Evolutionary conservation across 805 yeast species (phyloP).

Genomic region (Yamadazyma endophytica): DNA sequence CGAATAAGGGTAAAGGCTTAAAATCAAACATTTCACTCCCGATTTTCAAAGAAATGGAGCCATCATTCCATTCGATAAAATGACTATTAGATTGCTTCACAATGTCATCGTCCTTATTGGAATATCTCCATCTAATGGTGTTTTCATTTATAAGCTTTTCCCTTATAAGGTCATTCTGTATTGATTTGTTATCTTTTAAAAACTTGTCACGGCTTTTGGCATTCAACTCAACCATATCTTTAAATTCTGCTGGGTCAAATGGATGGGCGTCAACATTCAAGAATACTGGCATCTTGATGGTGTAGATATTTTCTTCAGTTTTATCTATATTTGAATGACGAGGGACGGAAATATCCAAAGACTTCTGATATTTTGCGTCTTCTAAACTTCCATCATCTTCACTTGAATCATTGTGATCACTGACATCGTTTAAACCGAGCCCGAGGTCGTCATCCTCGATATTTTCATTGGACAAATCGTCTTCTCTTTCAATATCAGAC

Average conservation of each 20-base stretch:
- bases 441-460: too few species aligned
- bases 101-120: constrained; percentile 66
- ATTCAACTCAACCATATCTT: constrained; percentile 43
- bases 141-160: constrained; percentile 72
- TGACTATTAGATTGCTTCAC: constrained; percentile 86
- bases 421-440: too few species aligned
- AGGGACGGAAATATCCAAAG: constrained; percentile 38
- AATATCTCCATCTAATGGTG: constrained; percentile 92
- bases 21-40: constrained; percentile 88
- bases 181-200: constrained; percentile 34
- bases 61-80: constrained; percentile 92
- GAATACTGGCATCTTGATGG: constrained; percentile 76
- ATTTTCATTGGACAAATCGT: too few species aligned
- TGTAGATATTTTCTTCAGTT: constrained; percentile 35
- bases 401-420: too few species aligned
- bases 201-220: constrained; percentile 17
- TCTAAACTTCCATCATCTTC: constrained; percentile 31
- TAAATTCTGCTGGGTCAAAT: constrained; percentile 70
- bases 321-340: constrained; percentile 44
- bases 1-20: constrained; percentile 57
- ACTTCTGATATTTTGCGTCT: constrained; percentile 30
- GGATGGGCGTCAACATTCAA: constrained; percentile 80
- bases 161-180: constrained; percentile 45
- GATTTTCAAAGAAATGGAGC: constrained; percentile 75
- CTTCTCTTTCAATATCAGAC: too few species aligned